Conservation (phyloP, 371 early-diverging fungal genomes). For the Rhizomucor pusillus region DNA sequence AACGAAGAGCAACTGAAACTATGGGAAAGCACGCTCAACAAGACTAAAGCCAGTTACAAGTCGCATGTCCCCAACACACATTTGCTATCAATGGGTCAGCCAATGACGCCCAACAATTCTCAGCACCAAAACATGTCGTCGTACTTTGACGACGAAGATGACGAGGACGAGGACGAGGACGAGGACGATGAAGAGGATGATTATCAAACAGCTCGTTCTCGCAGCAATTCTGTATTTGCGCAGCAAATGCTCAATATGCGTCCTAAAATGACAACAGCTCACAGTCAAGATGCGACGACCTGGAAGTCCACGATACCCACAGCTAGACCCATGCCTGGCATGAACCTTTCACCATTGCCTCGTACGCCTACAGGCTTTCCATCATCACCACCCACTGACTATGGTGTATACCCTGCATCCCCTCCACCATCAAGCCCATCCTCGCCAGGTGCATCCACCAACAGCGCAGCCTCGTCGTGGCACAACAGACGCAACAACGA, state of each 20-base stretch:
- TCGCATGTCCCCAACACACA: slow-evolving; percentile 21
- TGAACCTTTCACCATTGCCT: slow-evolving; percentile 38
- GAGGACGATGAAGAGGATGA: slow-evolving; percentile 46
- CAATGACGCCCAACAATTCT: slow-evolving; percentile 20
- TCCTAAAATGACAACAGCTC: slow-evolving; percentile 4
- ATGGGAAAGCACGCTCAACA: slow-evolving; percentile 79
- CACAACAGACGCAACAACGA: slow-evolving; percentile 35
- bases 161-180: slow-evolving; percentile 44
- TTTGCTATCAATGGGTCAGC: slow-evolving; percentile 32
- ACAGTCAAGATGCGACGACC: no score
- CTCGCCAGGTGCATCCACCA: slow-evolving; percentile 45
- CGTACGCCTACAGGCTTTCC: slow-evolving; percentile 31
- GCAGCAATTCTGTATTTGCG: slow-evolving; percentile 28
- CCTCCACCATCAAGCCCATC: slow-evolving; percentile 65
- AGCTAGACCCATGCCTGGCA: slow-evolving; percentile 16
- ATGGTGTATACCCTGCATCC: slow-evolving; percentile 52
- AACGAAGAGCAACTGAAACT: slow-evolving; percentile 87
- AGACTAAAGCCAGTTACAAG: slow-evolving; percentile 22
- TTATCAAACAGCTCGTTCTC: slow-evolving; percentile 13
- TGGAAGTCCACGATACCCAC: no score
- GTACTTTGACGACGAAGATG: slow-evolving; percentile 36
- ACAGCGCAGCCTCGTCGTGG: slow-evolving; percentile 24
- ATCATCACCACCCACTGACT: slow-evolving; percentile 16
- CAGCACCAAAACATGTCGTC: slow-evolving; percentile 16
- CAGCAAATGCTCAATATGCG: slow-evolving; percentile 21